These are phyloP conservation scores for Colletotrichum limetticola DNA, from an alignment of 2,329 filamentous ascomycete species.

Conservation along the genomic window DNA sequence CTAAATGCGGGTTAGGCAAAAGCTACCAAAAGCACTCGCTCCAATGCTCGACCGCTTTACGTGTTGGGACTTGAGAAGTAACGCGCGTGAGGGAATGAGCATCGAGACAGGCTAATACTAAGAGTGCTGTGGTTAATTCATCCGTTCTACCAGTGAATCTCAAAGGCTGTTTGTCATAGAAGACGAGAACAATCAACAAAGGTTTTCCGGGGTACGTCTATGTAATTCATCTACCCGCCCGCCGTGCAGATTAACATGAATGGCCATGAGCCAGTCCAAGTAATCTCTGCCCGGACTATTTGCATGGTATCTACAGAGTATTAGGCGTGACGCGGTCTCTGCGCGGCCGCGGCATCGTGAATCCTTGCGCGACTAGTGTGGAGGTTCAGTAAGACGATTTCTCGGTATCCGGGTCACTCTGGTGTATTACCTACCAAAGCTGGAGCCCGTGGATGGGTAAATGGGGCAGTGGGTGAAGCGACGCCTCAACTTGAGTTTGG, in stretches of 20 bases:
- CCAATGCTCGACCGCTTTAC: neutral
- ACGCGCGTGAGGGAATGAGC: neutral
- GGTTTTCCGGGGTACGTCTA: neutral
- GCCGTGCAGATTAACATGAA: neutral
- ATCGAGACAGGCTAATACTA: neutral
- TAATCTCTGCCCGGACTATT: no score
- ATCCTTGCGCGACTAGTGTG: neutral
- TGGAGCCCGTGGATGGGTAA: neutral
- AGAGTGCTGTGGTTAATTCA: neutral
- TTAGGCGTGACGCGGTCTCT: neutral
- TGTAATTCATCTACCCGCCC: neutral
- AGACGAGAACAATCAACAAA: neutral
- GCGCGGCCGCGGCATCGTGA: neutral
- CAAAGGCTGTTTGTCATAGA: neutral
- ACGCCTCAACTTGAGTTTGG: neutral
- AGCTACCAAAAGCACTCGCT: neutral
- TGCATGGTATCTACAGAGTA: neutral
- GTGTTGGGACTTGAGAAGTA: neutral
- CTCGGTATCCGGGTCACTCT: neutral
- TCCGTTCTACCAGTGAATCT: neutral
- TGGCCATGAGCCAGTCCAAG: no score
- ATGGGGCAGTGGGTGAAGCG: neutral
- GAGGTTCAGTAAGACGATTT: neutral
- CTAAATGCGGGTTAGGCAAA: slow-evolving; percentile 13
- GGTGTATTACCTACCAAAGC: no score